Conservation (phyloP, 176 grass and related monocot genomes). For the Melocanna baccifera region DNA sequence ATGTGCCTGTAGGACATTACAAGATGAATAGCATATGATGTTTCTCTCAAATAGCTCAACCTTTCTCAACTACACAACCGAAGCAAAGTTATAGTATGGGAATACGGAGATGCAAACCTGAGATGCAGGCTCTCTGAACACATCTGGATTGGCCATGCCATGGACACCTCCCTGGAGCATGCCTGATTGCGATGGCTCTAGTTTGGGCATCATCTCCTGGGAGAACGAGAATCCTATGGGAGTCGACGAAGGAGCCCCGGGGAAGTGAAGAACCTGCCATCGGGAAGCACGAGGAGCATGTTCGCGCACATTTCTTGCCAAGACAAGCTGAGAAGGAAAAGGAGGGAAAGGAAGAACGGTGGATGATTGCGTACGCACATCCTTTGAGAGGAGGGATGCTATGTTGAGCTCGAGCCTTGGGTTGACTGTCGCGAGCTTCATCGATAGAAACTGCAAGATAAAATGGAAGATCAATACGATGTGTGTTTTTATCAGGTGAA, state of each 20-base stretch:
- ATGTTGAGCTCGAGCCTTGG: constrained; percentile 36
- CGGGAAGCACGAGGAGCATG: background rate
- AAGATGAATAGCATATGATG: background rate
- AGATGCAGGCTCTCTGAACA: background rate
- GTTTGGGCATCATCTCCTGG: constrained; percentile 40
- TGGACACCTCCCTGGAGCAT: background rate
- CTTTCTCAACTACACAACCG: background rate
- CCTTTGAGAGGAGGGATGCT: constrained; percentile 39
- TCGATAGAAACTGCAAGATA: constrained; percentile 39
- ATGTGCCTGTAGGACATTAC: background rate
- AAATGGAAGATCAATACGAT: background rate
- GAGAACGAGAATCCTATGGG: constrained; percentile 60
- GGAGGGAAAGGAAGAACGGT: background rate
- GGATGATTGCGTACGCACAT: constrained; percentile 49
- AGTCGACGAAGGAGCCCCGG: constrained; percentile 34
- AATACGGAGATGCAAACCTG: background rate
- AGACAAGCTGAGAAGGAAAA: background rate
- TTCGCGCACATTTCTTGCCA: background rate
- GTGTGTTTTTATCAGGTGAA: background rate
- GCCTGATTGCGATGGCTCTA: background rate
- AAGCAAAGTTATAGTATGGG: background rate
- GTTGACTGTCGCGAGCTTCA: constrained; percentile 15
- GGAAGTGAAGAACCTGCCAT: constrained; percentile 38
- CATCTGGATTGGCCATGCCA: background rate
- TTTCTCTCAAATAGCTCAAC: background rate